These are phyloP conservation scores for Tylopilus intermedius DNA, from an alignment of 768 basidiomycete genomes.

Conservation along the genomic window DNA sequence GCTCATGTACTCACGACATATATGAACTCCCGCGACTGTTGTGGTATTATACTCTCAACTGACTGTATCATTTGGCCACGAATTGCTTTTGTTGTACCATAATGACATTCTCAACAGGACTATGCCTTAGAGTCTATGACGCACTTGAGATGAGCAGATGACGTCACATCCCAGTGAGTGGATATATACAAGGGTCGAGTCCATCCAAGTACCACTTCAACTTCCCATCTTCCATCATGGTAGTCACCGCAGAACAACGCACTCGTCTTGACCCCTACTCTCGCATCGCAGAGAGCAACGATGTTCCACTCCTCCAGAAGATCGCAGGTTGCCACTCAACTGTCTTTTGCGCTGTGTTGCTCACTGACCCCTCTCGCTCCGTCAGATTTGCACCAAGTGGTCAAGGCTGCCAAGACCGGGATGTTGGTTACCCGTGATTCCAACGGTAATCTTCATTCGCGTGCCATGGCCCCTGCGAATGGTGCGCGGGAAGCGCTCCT, in stretches of 20 bases:
- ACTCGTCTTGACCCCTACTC: constrained; percentile 69
- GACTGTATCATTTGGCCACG: constrained; percentile 10
- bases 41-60: constrained; percentile 1
- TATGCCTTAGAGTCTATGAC: neutral
- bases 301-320: constrained; percentile 58
- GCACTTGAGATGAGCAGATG: constrained; percentile 1
- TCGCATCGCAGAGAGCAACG: constrained; percentile 54
- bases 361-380: neutral
- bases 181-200: constrained; percentile 12
- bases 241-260: constrained; percentile 21
- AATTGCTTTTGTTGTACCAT: constrained; percentile 10
- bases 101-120: neutral
- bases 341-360: neutral
- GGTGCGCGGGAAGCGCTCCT: constrained; percentile 37
- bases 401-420: constrained; percentile 59
- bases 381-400: constrained; percentile 58
- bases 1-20: neutral
- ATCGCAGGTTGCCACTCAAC: constrained; percentile 43
- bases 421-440: constrained; percentile 74
- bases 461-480: constrained; percentile 73
- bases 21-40: neutral
- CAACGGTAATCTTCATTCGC: constrained; percentile 68
- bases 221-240: constrained; percentile 13
- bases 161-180: constrained; percentile 13
- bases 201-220: neutral